Conservation (phyloP, 139 green algal species). For the Asterochloris erici region DNA sequence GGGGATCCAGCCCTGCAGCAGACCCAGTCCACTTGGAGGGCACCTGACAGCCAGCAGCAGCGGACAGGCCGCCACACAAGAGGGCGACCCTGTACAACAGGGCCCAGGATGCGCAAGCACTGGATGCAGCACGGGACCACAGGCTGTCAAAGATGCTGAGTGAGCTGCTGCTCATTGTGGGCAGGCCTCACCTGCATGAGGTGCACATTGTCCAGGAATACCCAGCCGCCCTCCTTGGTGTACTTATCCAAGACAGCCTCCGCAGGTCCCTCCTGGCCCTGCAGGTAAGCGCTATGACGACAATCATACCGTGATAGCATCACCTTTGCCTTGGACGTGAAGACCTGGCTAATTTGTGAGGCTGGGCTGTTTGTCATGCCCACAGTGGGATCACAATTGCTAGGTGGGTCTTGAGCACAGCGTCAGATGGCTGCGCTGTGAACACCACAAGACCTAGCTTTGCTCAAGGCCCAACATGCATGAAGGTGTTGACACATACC, state of each 20-base stretch:
- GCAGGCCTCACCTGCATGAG: conserved; percentile 88
- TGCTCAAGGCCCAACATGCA: too few relatives aligned
- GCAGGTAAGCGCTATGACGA: not conserved
- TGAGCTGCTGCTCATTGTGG: conserved; percentile 65
- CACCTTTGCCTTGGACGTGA: too few relatives aligned
- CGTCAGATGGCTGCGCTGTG: too few relatives aligned
- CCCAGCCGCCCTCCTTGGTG: conserved; percentile 80
- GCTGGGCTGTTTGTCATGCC: too few relatives aligned
- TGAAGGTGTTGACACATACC: not conserved
- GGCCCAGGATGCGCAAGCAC: conserved; percentile 39
- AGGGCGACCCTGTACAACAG: not conserved
- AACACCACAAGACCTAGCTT: too few relatives aligned
- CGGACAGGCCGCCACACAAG: not conserved
- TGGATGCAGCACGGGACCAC: not conserved
- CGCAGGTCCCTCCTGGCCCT: conserved; percentile 74
- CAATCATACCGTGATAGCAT: too few relatives aligned
- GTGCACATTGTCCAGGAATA: conserved; percentile 91
- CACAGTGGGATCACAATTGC: too few relatives aligned
- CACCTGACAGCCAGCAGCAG: conserved; percentile 6
- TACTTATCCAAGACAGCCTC: conserved; percentile 82
- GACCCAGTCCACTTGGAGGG: not conserved
- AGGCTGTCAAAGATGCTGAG: conserved; percentile 11
- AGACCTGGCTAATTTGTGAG: too few relatives aligned
- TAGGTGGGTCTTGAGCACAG: too few relatives aligned
- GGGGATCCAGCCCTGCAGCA: conserved; percentile 72